Base-by-base conservation (phyloP, 768 basidiomycete species). In the Tylopilus sp. region DNA sequence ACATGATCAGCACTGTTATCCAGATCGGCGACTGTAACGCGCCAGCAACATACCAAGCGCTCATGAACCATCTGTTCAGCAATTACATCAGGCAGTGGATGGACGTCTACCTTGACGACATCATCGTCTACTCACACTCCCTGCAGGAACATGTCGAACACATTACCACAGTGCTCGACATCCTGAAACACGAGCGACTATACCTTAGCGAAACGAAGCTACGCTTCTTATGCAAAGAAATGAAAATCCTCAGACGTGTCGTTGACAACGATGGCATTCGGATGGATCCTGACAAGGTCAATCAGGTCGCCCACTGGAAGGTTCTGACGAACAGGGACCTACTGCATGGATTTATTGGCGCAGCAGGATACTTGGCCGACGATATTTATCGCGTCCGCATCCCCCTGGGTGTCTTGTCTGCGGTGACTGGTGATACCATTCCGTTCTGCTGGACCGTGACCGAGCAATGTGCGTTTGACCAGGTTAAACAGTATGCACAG, bases 221-320 rank as follows among this genome's bases (percentile, higher is more conserved):
- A 1, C 6, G 25, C 6, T n/a, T 42, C 7, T 17, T 28, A 1
- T n/a, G 24, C 10, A 1, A 3, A 0, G 41, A 28, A 11, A 6
- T 42, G 41, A 42, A 42, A 11, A 19, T 44, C n/a, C 4, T 44
- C 3, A 28, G 42, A 3, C 9, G 28, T 2, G 19, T 45, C 0
- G 6, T 21, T 12, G 66, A 71, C 21, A 63, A 72, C 17, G n/a
- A 69, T 0, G 75, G 77, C 0, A 76, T 80, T 21, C 45, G 46
- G 0, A 78, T 78, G 74, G 76, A 79, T 33, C 74, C 74, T 0
- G 57, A 72, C 19, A 80, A 79, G 38, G 75, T 80, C 0, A 71
- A 77, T 28, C 48, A 55, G 0, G 62, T 78, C 0, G 1, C 64
- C 0, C 70, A 54, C 9, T 59, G 58, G 55, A 59, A 59, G n/a